Conservation (phyloP, 2,329 filamentous ascomycete genomes). For the Neonectria hederae region DNA sequence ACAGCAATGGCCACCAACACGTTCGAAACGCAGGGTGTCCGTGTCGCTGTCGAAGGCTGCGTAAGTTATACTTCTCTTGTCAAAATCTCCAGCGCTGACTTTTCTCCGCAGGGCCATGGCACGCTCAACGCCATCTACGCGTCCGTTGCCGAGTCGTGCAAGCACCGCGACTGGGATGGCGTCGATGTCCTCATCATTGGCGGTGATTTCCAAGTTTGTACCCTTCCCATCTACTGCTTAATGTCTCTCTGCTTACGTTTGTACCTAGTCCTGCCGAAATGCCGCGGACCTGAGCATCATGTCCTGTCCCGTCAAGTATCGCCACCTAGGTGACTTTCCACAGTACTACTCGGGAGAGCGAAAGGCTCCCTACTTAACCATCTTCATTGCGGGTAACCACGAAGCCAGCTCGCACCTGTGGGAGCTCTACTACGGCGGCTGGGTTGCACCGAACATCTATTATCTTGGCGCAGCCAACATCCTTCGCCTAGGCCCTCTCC, state of each 20-base stretch:
- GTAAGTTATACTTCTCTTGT: slow-evolving; percentile 59
- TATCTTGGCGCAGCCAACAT: slow-evolving; percentile 95
- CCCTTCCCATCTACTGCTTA: neutral
- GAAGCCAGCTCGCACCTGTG: slow-evolving; percentile 90
- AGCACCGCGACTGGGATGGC: slow-evolving; percentile 77
- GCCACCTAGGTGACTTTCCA: slow-evolving; percentile 89
- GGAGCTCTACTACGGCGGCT: slow-evolving; percentile 95
- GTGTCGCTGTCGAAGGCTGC: slow-evolving; percentile 88
- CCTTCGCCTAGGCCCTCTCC: slow-evolving; percentile 80
- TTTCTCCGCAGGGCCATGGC: slow-evolving; percentile 79
- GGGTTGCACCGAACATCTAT: slow-evolving; percentile 97
- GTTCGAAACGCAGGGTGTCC: slow-evolving; percentile 61
- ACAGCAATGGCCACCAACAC: slow-evolving; percentile 45
- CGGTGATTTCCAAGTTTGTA: slow-evolving; percentile 85
- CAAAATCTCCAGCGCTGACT: slow-evolving; percentile 32
- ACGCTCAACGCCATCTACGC: slow-evolving; percentile 92
- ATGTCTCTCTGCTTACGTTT: slow-evolving; percentile 19
- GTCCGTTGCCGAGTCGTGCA: slow-evolving; percentile 74
- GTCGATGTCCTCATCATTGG: slow-evolving; percentile 94
- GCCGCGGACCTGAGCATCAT: slow-evolving; percentile 87
- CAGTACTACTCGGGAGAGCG: slow-evolving; percentile 87
- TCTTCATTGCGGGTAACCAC: slow-evolving; percentile 95
- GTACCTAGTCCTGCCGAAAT: slow-evolving; percentile 80
- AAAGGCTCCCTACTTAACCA: slow-evolving; percentile 84
- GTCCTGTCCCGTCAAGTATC: slow-evolving; percentile 89